phyloP scores from a whole-genome alignment of 495 filamentous ascomycete genomes.

The Tuber microsphaerosporum region DNA sequence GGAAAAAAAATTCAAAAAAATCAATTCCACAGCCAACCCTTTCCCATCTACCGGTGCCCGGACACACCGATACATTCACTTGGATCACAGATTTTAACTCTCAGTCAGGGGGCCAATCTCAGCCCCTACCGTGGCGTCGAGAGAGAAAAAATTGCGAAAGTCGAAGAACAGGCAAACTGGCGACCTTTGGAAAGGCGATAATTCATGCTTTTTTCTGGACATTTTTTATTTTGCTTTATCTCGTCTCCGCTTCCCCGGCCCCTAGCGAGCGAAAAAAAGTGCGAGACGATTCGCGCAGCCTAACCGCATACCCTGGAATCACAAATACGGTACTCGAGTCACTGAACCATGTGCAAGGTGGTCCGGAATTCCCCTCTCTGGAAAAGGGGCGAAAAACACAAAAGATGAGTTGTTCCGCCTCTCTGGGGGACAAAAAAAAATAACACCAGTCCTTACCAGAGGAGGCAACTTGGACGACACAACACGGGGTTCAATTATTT shows the following conservation, averaged over 20 bases:
- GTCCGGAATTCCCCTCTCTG: background rate
- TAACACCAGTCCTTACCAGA: background rate
- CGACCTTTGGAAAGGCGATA: background rate
- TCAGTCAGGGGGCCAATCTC: background rate
- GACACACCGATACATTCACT: background rate
- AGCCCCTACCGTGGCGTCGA: background rate
- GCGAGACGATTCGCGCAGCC: background rate
- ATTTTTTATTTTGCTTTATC: background rate
- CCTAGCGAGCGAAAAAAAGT: background rate
- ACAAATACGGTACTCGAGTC: background rate
- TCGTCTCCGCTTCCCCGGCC: conserved; percentile 1
- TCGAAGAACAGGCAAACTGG: background rate
- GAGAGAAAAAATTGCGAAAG: background rate
- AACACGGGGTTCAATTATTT: background rate
- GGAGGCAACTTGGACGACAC: background rate
- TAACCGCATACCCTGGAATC: background rate
- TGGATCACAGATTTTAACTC: background rate
- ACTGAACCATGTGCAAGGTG: background rate
- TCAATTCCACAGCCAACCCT: too few relatives aligned
- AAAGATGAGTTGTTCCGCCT: background rate
- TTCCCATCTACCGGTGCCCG: too few relatives aligned
- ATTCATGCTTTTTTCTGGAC: background rate
- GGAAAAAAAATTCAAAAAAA: too few relatives aligned
- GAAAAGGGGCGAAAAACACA: background rate
- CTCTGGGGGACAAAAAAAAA: background rate